Percentiles rank a stretch among this genome's conserved stretches.
Evolutionary conservation across 345 rosid genomes (phyloP).

Genomic region (Cochlearia excelsa): DNA sequence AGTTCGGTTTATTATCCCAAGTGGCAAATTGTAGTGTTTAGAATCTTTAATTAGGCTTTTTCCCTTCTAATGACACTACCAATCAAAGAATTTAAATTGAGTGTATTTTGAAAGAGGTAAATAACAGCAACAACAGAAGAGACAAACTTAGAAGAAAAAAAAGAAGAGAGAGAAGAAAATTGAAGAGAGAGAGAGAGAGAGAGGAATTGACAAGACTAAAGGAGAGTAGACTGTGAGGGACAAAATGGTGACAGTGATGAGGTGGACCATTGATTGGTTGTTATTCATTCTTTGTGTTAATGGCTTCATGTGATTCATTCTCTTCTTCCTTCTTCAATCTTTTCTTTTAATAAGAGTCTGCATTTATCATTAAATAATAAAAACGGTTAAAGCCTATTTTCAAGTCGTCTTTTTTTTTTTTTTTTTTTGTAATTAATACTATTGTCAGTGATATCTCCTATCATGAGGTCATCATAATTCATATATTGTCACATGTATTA

Average conservation of each 20-base stretch:
- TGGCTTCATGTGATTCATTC: constrained; percentile 32
- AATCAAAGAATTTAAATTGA: too few relatives aligned
- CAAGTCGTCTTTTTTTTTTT: constrained; percentile 1
- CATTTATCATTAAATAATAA: too few relatives aligned
- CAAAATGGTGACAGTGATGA: constrained; percentile 36
- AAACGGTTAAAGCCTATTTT: constrained; percentile 37
- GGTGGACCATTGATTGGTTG: constrained; percentile 37
- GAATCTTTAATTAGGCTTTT: too few relatives aligned
- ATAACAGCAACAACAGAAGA: not conserved
- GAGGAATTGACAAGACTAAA: constrained; percentile 36
- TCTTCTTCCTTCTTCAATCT: constrained; percentile 3
- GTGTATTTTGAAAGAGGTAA: too few relatives aligned
- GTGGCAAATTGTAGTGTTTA: too few relatives aligned
- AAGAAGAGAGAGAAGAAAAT: not conserved
- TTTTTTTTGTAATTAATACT: not conserved
- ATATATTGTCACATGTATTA: constrained; percentile 25
- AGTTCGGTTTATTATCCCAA: too few relatives aligned
- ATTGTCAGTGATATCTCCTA: constrained; percentile 39
- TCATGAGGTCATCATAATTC: constrained; percentile 40
- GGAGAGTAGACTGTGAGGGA: constrained; percentile 32
- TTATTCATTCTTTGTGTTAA: constrained; percentile 25
- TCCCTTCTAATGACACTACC: too few relatives aligned
- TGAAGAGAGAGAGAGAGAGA: not conserved
- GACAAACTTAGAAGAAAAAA: constrained; percentile 1
- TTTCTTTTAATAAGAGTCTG: not conserved